phyloP scores from a whole-genome alignment of 2,329 filamentous ascomycete genomes.

The Fusarium falciforme region DNA sequence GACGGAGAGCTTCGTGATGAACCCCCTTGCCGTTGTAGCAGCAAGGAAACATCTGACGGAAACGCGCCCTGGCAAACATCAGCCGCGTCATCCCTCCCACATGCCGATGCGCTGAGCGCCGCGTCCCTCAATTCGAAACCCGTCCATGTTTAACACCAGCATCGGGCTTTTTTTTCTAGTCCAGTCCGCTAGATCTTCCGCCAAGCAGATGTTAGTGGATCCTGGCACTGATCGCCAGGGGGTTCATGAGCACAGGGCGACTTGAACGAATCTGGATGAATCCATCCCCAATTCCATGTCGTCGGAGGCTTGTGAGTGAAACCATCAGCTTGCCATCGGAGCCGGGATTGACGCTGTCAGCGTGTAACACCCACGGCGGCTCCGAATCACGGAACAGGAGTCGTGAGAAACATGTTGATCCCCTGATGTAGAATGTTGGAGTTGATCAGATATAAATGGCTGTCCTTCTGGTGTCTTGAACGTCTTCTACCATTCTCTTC shows the following conservation, averaged over 20 bases:
- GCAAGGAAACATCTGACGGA: constrained; percentile 36
- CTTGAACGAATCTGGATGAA: constrained; percentile 7
- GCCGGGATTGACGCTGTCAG: constrained; percentile 30
- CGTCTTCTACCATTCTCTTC: constrained; percentile 27
- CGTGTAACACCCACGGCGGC: constrained; percentile 21
- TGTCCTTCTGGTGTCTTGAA: constrained; percentile 10
- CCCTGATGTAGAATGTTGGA: constrained; percentile 5
- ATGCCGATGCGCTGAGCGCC: constrained; percentile 11
- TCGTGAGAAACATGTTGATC: constrained; percentile 17
- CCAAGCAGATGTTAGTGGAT: constrained; percentile 34
- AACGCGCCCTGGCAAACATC: constrained; percentile 25
- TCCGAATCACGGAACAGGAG: constrained; percentile 21
- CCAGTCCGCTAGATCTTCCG: constrained; percentile 36
- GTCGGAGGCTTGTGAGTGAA: constrained; percentile 36
- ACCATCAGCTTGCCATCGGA: constrained; percentile 34
- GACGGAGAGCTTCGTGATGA: constrained; percentile 28
- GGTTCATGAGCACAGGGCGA: not conserved
- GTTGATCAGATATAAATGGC: constrained; percentile 35
- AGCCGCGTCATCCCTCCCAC: constrained; percentile 40
- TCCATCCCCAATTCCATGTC: constrained; percentile 24
- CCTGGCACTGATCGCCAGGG: constrained; percentile 38
- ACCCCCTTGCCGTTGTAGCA: constrained; percentile 16
- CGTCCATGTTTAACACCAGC: constrained; percentile 15
- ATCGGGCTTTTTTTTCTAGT: constrained; percentile 21
- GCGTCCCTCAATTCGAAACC: constrained; percentile 37